Percentiles rank a stretch among this genome's conserved stretches.
These are phyloP conservation scores for Fermentozyma sake DNA, from an alignment of 1,139 yeast species.

Conservation along the genomic window DNA sequence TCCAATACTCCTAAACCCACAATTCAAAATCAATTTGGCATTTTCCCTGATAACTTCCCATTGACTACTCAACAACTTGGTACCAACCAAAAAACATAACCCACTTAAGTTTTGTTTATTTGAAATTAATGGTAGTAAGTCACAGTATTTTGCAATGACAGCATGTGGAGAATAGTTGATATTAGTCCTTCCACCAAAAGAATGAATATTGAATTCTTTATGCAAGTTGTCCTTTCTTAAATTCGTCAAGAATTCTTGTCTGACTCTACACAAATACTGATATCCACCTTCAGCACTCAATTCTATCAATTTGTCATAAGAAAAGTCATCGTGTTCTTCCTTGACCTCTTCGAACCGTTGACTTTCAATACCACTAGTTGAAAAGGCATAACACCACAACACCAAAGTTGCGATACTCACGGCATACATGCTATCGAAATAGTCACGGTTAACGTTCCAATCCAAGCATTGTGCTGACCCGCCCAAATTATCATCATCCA, in stretches of 20 bases:
- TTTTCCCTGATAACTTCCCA: conserved; percentile 61
- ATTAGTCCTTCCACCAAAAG: conserved; percentile 15
- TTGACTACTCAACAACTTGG: conserved; percentile 48
- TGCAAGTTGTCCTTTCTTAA: conserved; percentile 18
- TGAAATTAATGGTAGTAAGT: conserved; percentile 36
- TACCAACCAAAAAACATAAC: conserved; percentile 23
- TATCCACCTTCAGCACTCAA: conserved; percentile 25
- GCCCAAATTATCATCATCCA: conserved; percentile 18
- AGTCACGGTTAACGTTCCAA: conserved; percentile 30
- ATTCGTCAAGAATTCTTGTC: conserved; percentile 24
- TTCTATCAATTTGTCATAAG: conserved; percentile 12
- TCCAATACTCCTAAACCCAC: conserved; percentile 56
- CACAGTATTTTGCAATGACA: conserved; percentile 35
- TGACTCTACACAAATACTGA: conserved; percentile 30
- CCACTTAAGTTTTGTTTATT: conserved; percentile 52
- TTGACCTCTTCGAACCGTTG: conserved; percentile 20
- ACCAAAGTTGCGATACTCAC: conserved; percentile 45
- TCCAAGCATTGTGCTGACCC: conserved; percentile 13
- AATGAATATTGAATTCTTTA: conserved; percentile 22
- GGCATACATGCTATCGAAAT: conserved; percentile 37
- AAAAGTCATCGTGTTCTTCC: conserved; percentile 1
- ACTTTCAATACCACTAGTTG: conserved; percentile 38
- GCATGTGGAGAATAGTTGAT: conserved; percentile 26
- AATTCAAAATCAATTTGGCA: conserved; percentile 52
- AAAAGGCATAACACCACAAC: conserved; percentile 44